phyloP scores from a whole-genome alignment of 345 rosid genomes.

The Erucastrum elatum region DNA sequence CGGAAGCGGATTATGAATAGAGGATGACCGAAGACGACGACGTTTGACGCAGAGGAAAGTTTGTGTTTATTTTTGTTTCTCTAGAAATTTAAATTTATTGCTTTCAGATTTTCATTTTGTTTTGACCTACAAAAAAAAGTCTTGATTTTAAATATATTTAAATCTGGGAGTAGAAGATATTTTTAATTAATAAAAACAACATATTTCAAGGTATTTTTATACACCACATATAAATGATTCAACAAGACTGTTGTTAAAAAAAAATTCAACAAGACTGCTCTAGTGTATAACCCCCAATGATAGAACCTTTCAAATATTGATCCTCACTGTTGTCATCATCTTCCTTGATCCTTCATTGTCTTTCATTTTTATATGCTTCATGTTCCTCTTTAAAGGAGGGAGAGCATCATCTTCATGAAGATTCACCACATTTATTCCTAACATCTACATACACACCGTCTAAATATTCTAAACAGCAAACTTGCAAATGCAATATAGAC shows the following conservation, averaged over 20 bases:
- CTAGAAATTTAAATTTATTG: too few species aligned
- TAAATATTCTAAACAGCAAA: background rate
- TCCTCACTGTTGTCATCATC: too few species aligned
- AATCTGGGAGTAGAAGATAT: background rate
- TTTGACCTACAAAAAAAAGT: constrained; percentile 22
- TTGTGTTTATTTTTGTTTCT: background rate
- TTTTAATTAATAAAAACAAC: too few species aligned
- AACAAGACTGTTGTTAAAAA: too few species aligned
- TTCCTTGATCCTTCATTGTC: constrained; percentile 46
- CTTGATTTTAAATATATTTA: background rate
- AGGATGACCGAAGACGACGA: constrained; percentile 12
- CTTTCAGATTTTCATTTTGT: constrained; percentile 14
- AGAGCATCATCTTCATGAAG: constrained; percentile 64
- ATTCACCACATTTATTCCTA: constrained; percentile 40
- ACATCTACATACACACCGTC: constrained; percentile 18
- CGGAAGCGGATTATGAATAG: background rate
- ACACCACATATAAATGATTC: too few species aligned
- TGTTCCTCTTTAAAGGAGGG: constrained; percentile 83
- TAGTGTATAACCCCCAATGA: too few species aligned
- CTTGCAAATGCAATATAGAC: constrained; percentile 5
- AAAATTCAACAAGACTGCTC: too few species aligned
- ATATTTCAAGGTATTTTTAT: too few species aligned
- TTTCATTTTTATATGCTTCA: constrained; percentile 61
- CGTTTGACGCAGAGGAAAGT: constrained; percentile 20
- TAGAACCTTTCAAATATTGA: too few species aligned